phyloP scores from a whole-genome alignment of 2,329 filamentous ascomycete genomes.

The Fragosphaeria purpurea region DNA sequence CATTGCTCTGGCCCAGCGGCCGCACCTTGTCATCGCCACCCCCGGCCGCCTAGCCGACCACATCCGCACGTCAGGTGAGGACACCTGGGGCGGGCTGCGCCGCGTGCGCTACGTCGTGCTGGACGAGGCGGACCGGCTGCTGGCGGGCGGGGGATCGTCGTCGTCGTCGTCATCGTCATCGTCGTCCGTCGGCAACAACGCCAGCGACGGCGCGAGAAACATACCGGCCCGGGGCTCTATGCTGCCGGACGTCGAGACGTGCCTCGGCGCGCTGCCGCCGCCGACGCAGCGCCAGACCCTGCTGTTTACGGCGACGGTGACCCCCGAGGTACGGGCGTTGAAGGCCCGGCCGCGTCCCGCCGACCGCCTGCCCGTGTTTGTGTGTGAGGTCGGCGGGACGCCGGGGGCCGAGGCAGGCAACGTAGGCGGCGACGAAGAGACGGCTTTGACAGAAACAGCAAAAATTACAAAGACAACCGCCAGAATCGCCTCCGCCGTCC shows the following conservation, averaged over 20 bases:
- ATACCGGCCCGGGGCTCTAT: constrained; percentile 77
- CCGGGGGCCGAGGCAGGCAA: too few species aligned
- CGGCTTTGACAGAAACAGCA: constrained; percentile 27
- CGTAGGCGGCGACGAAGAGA: constrained; percentile 35
- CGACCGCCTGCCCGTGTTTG: constrained; percentile 67
- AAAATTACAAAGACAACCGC: too few species aligned
- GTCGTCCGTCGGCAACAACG: not conserved
- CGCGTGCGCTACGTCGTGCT: constrained; percentile 80
- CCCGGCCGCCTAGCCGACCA: constrained; percentile 90
- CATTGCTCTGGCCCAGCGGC: constrained; percentile 67
- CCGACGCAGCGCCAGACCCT: constrained; percentile 77
- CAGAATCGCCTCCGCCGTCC: constrained; percentile 54
- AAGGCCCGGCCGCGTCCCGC: constrained; percentile 64
- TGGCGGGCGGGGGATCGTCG: constrained; percentile 45
- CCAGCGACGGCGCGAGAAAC: constrained; percentile 51
- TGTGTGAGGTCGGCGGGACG: constrained; percentile 58
- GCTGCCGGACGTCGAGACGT: constrained; percentile 89
- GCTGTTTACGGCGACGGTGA: constrained; percentile 93
- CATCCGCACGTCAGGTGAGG: constrained; percentile 80
- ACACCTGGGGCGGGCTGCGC: constrained; percentile 73
- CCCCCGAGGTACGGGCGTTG: constrained; percentile 78
- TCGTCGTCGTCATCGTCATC: not conserved
- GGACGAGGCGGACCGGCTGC: constrained; percentile 87
- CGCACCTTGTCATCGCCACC: constrained; percentile 89
- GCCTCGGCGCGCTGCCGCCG: constrained; percentile 70